These are phyloP conservation scores for Pythium plurisporium DNA, from an alignment of 352 stramenopile genomes.

Conservation along the genomic window DNA sequence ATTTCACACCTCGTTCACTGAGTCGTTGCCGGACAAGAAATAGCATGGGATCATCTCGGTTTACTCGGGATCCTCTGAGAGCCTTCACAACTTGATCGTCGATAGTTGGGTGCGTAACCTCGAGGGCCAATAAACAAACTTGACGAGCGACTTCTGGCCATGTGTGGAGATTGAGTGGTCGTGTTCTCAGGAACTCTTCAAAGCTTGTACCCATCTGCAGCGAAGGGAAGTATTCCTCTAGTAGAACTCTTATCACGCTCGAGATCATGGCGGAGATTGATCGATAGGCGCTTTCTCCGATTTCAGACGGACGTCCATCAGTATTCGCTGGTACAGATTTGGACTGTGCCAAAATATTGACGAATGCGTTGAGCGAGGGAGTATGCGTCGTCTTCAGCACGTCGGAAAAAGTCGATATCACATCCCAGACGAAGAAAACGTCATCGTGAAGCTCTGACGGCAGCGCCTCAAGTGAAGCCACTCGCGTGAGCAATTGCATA, in stretches of 20 bases:
- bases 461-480: slow-evolving; percentile 35
- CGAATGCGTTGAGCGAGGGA: slow-evolving; percentile 51
- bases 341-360: slow-evolving; percentile 40
- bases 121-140: slow-evolving; percentile 69
- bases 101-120: slow-evolving; percentile 57
- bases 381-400: slow-evolving; percentile 43
- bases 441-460: slow-evolving; percentile 43
- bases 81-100: slow-evolving; percentile 75
- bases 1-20: slow-evolving; percentile 31
- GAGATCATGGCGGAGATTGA: slow-evolving; percentile 53
- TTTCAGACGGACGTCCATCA: slow-evolving; percentile 34
- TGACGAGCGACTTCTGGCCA: slow-evolving; percentile 79
- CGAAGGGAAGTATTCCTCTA: slow-evolving; percentile 63
- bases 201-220: slow-evolving; percentile 65
- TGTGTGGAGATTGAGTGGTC: slow-evolving; percentile 70
- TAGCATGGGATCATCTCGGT: slow-evolving; percentile 61
- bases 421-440: slow-evolving; percentile 74
- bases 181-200: slow-evolving; percentile 67
- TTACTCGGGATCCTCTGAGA: slow-evolving; percentile 70
- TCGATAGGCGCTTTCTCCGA: slow-evolving; percentile 34
- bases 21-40: slow-evolving; percentile 43
- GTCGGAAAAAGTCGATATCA: slow-evolving; percentile 70
- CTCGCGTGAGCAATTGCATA: slow-evolving; percentile 25
- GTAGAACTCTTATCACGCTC: slow-evolving; percentile 42
- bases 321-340: slow-evolving; percentile 16